These are phyloP conservation scores for Trichomonas tenax DNA, from an alignment of 208 protist genomes.

Conservation along the genomic window DNA sequence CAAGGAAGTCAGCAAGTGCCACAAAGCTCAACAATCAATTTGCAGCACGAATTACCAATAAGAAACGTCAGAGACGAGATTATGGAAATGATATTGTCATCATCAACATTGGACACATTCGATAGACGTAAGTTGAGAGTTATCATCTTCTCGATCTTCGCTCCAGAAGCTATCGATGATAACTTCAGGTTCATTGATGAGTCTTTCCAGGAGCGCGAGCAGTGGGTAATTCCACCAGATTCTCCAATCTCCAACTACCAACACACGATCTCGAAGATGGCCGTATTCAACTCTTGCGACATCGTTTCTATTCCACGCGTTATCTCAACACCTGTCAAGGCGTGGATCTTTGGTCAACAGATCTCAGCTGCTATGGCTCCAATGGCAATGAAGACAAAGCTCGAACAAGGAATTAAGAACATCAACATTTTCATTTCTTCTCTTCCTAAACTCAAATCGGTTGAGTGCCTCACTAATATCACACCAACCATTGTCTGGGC, in stretches of 20 bases:
- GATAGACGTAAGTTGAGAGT: background rate
- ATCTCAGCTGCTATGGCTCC: background rate
- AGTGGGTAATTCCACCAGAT: background rate
- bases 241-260: background rate
- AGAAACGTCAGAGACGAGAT: background rate
- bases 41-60: background rate
- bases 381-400: background rate
- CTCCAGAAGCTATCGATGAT: background rate
- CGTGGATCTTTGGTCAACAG: background rate
- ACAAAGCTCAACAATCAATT: background rate
- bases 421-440: too few relatives aligned
- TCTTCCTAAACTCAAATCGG: background rate
- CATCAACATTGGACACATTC: background rate
- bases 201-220: background rate
- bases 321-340: background rate
- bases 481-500: background rate
- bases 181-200: background rate
- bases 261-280: background rate
- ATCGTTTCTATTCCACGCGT: background rate
- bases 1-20: background rate
- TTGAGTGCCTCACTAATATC: too few relatives aligned
- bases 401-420: background rate
- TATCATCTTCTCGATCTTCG: background rate
- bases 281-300: background rate
- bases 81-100: background rate